These are phyloP conservation scores for Lycium barbarum DNA, from an alignment of 257 asterid species.

Conservation along the genomic window DNA sequence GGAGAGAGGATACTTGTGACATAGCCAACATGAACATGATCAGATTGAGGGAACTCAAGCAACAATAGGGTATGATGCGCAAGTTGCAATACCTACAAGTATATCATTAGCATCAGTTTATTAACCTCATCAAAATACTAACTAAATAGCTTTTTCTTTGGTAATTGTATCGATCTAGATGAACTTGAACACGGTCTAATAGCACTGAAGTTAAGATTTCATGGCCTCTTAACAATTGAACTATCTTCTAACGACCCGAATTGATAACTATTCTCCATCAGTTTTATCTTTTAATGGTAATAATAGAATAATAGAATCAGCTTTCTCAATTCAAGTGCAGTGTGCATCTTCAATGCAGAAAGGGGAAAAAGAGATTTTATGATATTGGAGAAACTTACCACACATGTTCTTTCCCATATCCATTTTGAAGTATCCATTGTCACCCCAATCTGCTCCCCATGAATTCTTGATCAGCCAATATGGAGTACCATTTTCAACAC, in stretches of 20 bases:
- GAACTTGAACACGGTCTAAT: neutral
- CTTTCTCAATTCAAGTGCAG: neutral
- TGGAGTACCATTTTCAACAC: conserved; percentile 78
- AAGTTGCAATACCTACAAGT: conserved; percentile 51
- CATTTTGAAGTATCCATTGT: conserved; percentile 87
- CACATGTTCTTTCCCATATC: conserved; percentile 96
- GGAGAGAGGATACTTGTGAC: neutral
- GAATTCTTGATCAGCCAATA: conserved; percentile 95
- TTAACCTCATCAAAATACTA: neutral
- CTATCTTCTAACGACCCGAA: neutral
- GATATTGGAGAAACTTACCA: conserved; percentile 46
- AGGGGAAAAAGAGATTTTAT: neutral
- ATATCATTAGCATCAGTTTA: neutral
- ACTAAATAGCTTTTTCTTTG: neutral
- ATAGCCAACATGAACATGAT: neutral
- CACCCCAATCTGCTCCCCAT: conserved; percentile 96
- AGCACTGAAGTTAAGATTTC: neutral
- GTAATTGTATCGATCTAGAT: neutral
- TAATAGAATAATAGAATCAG: neutral
- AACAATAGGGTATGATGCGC: conserved; percentile 73
- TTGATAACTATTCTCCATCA: neutral
- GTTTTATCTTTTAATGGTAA: neutral
- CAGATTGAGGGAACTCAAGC: conserved; percentile 36
- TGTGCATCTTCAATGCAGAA: neutral
- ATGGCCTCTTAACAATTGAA: neutral